These are phyloP conservation scores for Halenospora varia DNA, from an alignment of 495 filamentous ascomycete species.

Conservation along the genomic window DNA sequence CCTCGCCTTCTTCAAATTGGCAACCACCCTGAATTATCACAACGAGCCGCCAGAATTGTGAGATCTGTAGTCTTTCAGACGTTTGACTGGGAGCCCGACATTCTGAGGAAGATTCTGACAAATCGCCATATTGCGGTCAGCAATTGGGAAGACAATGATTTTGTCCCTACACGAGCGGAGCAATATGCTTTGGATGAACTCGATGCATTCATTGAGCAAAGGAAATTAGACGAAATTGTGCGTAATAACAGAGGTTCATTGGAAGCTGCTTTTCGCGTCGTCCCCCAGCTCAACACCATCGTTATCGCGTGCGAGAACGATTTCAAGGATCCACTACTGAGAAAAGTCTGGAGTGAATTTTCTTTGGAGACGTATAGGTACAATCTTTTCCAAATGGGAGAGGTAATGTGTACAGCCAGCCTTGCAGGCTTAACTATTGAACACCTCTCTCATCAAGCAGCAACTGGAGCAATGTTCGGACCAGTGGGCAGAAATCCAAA, in stretches of 20 bases:
- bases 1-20: conserved; percentile 9
- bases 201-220: conserved; percentile 4
- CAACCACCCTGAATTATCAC: background rate
- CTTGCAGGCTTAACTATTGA: conserved; percentile 10
- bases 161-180: conserved; percentile 10
- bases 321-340: conserved; percentile 7
- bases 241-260: background rate
- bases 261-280: background rate
- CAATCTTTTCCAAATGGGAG: background rate
- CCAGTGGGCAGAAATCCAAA: background rate
- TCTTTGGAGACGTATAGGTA: background rate
- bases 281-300: conserved; percentile 2
- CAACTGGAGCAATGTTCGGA: conserved; percentile 2
- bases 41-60: conserved; percentile 7
- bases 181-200: conserved; percentile 8
- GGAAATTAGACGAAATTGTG: background rate
- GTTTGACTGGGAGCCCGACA: conserved; percentile 5
- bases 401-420: conserved; percentile 9
- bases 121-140: background rate
- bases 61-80: conserved; percentile 7
- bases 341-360: conserved; percentile 16
- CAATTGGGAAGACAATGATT: background rate
- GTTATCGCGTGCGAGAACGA: conserved; percentile 2
- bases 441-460: conserved; percentile 2
- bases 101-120: conserved; percentile 9